A percentile compares a stretch with the other conserved stretches of the same genome.
Conservation (phyloP, 2,329 filamentous ascomycete genomes). For the Nannizziopsis arthrosporioides region DNA sequence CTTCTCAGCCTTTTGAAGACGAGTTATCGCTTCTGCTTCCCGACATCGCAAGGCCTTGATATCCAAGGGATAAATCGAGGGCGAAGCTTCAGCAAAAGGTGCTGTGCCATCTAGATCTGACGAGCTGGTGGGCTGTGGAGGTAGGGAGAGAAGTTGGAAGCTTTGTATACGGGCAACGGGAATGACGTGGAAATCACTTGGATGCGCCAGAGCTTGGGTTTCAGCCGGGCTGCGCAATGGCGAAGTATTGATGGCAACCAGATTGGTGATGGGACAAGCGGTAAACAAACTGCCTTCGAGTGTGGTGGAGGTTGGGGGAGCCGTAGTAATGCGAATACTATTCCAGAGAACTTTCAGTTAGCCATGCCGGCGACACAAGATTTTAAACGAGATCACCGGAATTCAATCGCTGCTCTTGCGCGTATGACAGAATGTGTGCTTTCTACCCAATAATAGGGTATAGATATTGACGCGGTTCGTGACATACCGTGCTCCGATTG, state of each 20-base stretch:
- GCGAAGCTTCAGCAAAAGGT: constrained; percentile 39
- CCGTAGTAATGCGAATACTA: constrained; percentile 49
- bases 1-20: constrained; percentile 47
- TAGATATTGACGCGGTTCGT: neutral
- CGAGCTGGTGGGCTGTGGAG: constrained; percentile 2
- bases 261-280: constrained; percentile 48
- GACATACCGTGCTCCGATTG: constrained; percentile 50
- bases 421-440: too few relatives aligned
- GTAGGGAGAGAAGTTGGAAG: constrained; percentile 43
- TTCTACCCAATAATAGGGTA: too few relatives aligned
- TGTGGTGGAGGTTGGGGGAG: constrained; percentile 38
- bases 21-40: constrained; percentile 44
- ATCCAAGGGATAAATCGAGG: constrained; percentile 39
- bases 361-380: neutral
- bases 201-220: constrained; percentile 23
- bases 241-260: constrained; percentile 49
- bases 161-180: constrained; percentile 48
- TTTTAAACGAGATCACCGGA: too few relatives aligned
- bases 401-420: too few relatives aligned
- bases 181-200: constrained; percentile 50
- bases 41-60: constrained; percentile 43
- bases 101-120: constrained; percentile 19
- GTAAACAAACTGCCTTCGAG: constrained; percentile 54
- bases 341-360: neutral
- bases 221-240: constrained; percentile 28